Base-by-base conservation (phyloP, 306 rosid genomes). In the Inga leiocalycina region DNA sequence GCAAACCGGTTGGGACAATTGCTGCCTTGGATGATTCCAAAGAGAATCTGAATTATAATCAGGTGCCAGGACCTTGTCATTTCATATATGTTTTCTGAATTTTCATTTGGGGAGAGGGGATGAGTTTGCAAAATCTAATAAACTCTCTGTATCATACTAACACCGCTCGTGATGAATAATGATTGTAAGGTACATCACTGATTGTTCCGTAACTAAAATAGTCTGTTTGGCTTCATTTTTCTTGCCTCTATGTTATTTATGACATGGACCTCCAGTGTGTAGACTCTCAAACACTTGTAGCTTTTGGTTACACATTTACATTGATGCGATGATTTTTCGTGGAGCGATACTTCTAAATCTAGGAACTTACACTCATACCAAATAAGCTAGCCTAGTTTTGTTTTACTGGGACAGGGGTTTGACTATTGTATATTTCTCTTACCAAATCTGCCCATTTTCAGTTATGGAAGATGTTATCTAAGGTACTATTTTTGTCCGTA, bases 1-100 rank as follows among this genome's bases (percentile, higher is more conserved):
- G 95, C 27, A 81, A 86, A 79, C 97, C 97, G 12, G 98, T 93
- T 61, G 98, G 98, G 77, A 94, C 97, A 45, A 94, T 93, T 84
- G 98, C 97, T 85, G 98, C 98, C 16, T 81, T 88, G 84, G 97
- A 94, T 81, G 86, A 81, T 80, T 86, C 94, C 48, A 97, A 87
- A 39, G 97, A 93, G 88, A 86, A 89, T 10, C 92, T 94, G 37
- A 94, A 94, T 56, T 94, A 94, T 87, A 97, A 94, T 41, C 45
- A 78, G 78, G 65, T 74, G 66, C 15, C 45, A 52, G 45, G 32
- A 32, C 65, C 78, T 51, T 52, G 27, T 32, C 45, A 51, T 49
- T 0, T 74, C 78, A 51, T 51, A 17, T 74, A 45, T 45, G 2
- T 64, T 39, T 39, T 6, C 20, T 46, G 35, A 13, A 12, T 8